Conservation (phyloP, 345 rosid genomes). For the Eucalyptus tenuipes region DNA sequence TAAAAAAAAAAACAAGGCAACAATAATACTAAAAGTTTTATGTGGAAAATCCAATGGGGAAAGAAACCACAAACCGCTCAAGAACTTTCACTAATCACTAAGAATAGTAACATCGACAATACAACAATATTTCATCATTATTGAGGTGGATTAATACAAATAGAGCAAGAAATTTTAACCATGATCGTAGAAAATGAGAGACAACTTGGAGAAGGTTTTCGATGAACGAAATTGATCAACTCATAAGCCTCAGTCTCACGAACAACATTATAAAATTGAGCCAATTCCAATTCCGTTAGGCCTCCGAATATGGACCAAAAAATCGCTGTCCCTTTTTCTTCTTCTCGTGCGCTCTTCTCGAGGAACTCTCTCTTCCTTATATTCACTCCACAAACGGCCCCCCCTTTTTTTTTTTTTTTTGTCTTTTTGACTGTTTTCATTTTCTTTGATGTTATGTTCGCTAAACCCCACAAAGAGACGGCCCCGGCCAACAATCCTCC, state of each 20-base stretch:
- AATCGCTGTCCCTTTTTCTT: not conserved
- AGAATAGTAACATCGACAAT: not conserved
- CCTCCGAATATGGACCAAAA: not conserved
- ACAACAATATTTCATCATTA: not conserved
- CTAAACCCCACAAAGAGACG: not conserved
- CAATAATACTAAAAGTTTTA: not conserved
- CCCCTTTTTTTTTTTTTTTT: not conserved
- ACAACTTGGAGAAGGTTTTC: not conserved
- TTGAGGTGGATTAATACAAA: not conserved
- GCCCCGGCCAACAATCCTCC: not conserved
- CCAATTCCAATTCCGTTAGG: accelerated
- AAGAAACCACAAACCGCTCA: accelerated
- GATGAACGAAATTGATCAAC: not conserved
- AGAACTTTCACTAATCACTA: not conserved
- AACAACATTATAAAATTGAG: not conserved
- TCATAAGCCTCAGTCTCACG: too few species aligned
- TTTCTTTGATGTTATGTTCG: not conserved
- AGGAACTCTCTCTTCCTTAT: not conserved
- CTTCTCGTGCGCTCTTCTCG: not conserved
- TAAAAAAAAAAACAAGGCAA: not conserved
- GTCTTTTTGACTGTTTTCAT: not conserved
- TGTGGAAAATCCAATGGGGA: not conserved
- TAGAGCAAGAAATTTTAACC: not conserved
- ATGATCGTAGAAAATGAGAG: not conserved
- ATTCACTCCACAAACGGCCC: not conserved